Percentiles rank a stretch among this genome's conserved stretches.
Evolutionary conservation across 2,329 filamentous ascomycete species (phyloP).

Genomic region (Neofusicoccum kwambonambiense): DNA sequence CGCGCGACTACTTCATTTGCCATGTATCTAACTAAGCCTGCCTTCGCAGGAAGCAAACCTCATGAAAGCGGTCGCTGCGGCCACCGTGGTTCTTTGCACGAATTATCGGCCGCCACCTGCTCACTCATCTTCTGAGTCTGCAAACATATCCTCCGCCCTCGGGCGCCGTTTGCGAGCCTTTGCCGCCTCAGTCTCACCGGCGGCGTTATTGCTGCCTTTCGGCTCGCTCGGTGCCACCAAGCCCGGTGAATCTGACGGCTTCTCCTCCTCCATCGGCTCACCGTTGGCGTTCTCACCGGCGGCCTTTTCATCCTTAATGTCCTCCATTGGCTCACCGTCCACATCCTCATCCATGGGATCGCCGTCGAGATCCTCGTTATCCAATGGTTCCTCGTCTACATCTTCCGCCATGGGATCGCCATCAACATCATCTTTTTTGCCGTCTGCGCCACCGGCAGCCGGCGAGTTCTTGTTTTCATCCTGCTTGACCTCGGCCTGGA

Average conservation of each 20-base stretch:
- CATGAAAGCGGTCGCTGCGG: neutral
- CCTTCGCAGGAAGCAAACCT: neutral
- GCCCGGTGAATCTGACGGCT: neutral
- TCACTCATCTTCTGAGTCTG: constrained; percentile 21
- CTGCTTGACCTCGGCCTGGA: neutral
- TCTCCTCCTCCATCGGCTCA: constrained; percentile 20
- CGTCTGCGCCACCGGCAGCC: neutral
- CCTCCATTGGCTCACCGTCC: constrained; percentile 21
- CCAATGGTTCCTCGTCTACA: constrained; percentile 21
- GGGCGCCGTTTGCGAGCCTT: constrained; percentile 35
- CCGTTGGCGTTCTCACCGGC: constrained; percentile 22
- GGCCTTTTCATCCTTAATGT: constrained; percentile 16
- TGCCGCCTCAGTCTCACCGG: constrained; percentile 36
- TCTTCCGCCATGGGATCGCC: constrained; percentile 20
- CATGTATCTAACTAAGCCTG: no score
- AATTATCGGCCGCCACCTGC: neutral
- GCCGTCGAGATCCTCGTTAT: constrained; percentile 18
- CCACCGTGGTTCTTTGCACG: neutral
- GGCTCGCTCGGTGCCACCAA: neutral
- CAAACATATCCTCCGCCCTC: constrained; percentile 42
- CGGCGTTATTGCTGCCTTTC: constrained; percentile 20
- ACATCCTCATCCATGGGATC: constrained; percentile 21
- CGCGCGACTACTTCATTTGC: neutral
- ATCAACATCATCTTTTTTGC: constrained; percentile 17
- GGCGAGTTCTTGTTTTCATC: neutral